Evolutionary conservation across 1,284 basidiomycete genomes (phyloP), one percentile per base, ranked within the genome.

Genomic region (Microbotryum intermedium): DNA sequence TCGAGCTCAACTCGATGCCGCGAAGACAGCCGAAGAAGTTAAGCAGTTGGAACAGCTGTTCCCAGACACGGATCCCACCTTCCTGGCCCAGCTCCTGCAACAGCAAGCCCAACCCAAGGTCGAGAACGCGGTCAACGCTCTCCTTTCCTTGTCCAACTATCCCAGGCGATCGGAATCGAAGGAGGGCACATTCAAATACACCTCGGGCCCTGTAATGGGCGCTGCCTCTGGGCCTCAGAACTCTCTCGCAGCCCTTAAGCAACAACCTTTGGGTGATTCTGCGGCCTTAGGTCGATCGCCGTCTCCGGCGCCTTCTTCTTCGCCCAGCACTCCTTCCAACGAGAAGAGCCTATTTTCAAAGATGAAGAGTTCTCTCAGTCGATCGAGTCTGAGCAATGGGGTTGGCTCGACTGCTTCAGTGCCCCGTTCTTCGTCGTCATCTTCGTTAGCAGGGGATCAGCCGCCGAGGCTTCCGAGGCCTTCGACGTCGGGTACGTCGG

Each of bases 11-110:
- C 57, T 66, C n/a, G 43, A 55, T 23, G 53, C 56, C 3, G 48
- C 59, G 25, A 49, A 58, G 6, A 39, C 30, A 21, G 57, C 51
- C 13, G 47, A 30, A 7, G 39, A 59, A 25, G 58, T 42, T 18
- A 54, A 63, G 43, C 68, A 73, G 52, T 62, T 75, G n/a, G 42
- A 66, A 9, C 59, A 63, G 21, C 69, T 74, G 58, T 75, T 75
- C 55, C 74, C 74, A 0, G 74, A 74, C 29, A 74, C 73, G 18
- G 71, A 74, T 23, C 70, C 69, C 1, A 57, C 44, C 21, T 71
- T 72, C 53, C 69, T 74, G 30, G 67, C 66, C 20, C 59, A 53
- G n/a, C 64, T 70, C 2, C 61, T 75, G 45, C 55, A 67, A 21
- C 66, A 65, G 23, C 71, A 72, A 29, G 63, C 63, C 21, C 67